phyloP scores from a whole-genome alignment of 2,329 filamentous ascomycete species.

The Cladosporium oxysporum region DNA sequence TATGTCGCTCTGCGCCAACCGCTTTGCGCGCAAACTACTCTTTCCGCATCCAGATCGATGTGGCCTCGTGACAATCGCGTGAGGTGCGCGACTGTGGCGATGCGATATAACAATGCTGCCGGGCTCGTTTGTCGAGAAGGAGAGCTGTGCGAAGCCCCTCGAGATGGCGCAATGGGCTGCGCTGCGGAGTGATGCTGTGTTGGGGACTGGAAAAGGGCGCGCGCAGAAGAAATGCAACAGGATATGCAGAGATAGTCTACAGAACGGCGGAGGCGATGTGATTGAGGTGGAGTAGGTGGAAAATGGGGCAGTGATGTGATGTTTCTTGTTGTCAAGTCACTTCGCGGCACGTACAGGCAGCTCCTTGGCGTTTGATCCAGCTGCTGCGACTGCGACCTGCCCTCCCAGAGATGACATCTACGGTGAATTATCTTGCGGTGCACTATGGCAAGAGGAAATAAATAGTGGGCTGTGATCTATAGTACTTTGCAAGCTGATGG shows the following conservation, averaged over 20 bases:
- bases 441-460: background rate
- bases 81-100: background rate
- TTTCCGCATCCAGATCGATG: background rate
- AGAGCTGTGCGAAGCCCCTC: slow-evolving; percentile 6
- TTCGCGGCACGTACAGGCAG: slow-evolving; percentile 5
- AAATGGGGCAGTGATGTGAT: background rate
- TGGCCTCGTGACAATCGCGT: background rate
- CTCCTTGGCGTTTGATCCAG: slow-evolving; percentile 11
- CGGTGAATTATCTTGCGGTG: background rate
- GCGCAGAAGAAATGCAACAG: background rate
- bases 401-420: background rate
- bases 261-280: slow-evolving; percentile 4
- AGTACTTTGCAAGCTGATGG: background rate
- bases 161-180: background rate
- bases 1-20: slow-evolving; percentile 10
- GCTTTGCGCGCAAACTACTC: background rate
- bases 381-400: background rate
- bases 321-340: slow-evolving; percentile 6
- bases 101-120: background rate
- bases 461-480: background rate
- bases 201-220: background rate
- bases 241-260: background rate
- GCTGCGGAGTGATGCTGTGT: background rate
- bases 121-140: background rate
- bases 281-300: background rate